Conservation (phyloP, 2,329 filamentous ascomycete species). For the Dothideomycetes sp. region DNA sequence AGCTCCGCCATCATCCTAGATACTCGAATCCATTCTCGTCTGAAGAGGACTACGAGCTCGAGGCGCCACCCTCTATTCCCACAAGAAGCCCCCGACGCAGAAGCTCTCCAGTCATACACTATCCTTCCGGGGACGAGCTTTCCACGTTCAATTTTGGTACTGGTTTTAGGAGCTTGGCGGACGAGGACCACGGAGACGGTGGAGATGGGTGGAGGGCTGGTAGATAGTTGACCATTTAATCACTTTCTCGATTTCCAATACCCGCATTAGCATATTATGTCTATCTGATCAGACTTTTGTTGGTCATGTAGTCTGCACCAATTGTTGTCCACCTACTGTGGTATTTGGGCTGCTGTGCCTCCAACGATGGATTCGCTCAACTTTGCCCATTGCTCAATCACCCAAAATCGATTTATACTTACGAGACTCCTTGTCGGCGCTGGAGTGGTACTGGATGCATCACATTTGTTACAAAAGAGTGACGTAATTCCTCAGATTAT, state of each 20-base stretch:
- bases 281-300: neutral
- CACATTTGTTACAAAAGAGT: too few species aligned
- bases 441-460: too few species aligned
- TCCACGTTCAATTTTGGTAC: conserved; percentile 10
- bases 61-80: conserved; percentile 9
- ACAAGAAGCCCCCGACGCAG: conserved; percentile 6
- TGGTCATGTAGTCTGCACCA: too few species aligned
- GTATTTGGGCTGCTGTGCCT: too few species aligned
- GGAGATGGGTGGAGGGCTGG: neutral
- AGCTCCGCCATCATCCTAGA: neutral
- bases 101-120: conserved; percentile 6
- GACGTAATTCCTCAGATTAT: too few species aligned
- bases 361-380: too few species aligned
- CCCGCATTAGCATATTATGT: neutral
- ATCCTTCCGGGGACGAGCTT: conserved; percentile 9
- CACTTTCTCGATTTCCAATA: neutral
- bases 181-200: neutral
- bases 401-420: too few species aligned
- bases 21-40: conserved; percentile 9
- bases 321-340: too few species aligned
- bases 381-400: too few species aligned
- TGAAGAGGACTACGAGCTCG: conserved; percentile 4
- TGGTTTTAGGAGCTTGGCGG: neutral
- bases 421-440: too few species aligned
- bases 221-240: neutral